phyloP scores from a whole-genome alignment of 352 stramenopile genomes.

The Elongisporangium anandrum region DNA sequence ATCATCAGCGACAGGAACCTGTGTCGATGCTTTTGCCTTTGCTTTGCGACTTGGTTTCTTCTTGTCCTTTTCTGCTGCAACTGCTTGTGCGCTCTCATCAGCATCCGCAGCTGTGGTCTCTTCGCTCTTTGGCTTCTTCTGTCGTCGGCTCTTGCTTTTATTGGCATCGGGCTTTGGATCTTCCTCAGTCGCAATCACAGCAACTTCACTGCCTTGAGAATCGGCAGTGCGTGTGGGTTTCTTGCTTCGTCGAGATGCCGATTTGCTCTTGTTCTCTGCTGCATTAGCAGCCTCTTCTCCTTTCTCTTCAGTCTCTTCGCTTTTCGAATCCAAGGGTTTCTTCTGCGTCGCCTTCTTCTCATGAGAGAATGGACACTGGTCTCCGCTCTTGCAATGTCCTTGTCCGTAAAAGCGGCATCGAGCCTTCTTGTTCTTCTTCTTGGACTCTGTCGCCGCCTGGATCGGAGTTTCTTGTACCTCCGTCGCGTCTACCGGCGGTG shows the following conservation, averaged over 20 bases:
- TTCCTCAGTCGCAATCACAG: not conserved
- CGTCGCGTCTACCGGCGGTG: not conserved
- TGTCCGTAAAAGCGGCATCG: constrained; percentile 44
- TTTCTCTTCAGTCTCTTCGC: not conserved
- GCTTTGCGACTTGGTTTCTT: not conserved
- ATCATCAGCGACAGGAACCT: not conserved
- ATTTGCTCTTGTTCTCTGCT: not conserved
- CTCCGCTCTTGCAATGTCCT: constrained; percentile 48
- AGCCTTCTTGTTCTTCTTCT: constrained; percentile 13
- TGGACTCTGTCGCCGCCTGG: constrained; percentile 1
- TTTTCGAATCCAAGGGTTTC: constrained; percentile 11
- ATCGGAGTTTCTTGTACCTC: constrained; percentile 1
- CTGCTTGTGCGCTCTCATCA: not conserved
- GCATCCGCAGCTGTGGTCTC: constrained; percentile 6
- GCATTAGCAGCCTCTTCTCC: not conserved
- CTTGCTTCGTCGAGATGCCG: not conserved
- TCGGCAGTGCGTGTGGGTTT: not conserved
- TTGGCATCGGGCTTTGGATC: not conserved
- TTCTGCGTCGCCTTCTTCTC: constrained; percentile 8
- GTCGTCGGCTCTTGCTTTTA: not conserved
- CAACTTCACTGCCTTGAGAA: not conserved
- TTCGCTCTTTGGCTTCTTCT: constrained; percentile 9
- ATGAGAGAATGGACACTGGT: constrained; percentile 50
- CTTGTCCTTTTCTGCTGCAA: constrained; percentile 1
- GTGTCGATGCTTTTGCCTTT: not conserved